Conservation (phyloP, 805 yeast genomes). For the Saitoella complicata region DNA sequence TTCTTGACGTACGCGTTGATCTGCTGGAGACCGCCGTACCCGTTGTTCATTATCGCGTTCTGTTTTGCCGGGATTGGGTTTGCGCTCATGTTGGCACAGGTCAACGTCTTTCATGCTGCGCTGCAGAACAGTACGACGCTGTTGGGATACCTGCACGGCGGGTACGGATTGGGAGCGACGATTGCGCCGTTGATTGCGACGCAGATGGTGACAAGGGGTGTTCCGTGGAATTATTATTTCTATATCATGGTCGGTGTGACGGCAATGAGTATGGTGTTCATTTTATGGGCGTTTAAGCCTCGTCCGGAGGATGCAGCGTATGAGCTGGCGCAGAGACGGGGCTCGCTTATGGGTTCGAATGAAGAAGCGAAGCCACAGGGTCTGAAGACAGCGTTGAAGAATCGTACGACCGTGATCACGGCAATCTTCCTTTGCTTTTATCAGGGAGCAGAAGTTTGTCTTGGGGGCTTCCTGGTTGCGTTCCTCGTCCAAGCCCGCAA, state of each 20-base stretch:
- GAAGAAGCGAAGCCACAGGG: too few species aligned
- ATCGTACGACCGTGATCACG: slow-evolving; percentile 25
- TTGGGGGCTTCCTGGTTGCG: slow-evolving; percentile 60
- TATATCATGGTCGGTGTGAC: slow-evolving; percentile 31
- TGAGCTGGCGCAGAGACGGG: background rate
- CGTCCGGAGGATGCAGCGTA: slow-evolving; percentile 12
- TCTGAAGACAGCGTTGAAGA: background rate
- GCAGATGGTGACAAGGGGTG: slow-evolving; percentile 31
- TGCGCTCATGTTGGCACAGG: slow-evolving; percentile 34
- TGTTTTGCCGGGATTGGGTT: slow-evolving; percentile 44
- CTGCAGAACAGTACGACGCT: slow-evolving; percentile 39
- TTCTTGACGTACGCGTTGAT: slow-evolving; percentile 30
- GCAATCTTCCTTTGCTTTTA: slow-evolving; percentile 43
- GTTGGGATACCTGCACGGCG: slow-evolving; percentile 49
- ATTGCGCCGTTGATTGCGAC: slow-evolving; percentile 52
- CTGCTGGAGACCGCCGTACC: slow-evolving; percentile 33
- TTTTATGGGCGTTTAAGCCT: slow-evolving; percentile 27
- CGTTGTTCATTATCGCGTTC: slow-evolving; percentile 33
- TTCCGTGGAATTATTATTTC: slow-evolving; percentile 40
- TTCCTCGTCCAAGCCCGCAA: slow-evolving; percentile 39
- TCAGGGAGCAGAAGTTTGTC: slow-evolving; percentile 52
- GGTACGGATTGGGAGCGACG: slow-evolving; percentile 60
- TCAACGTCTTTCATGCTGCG: slow-evolving; percentile 33
- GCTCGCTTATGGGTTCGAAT: too few species aligned
- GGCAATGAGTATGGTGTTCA: slow-evolving; percentile 20